phyloP scores from a whole-genome alignment of 1,284 basidiomycete species.

The Sphaerobolus stellatus region DNA sequence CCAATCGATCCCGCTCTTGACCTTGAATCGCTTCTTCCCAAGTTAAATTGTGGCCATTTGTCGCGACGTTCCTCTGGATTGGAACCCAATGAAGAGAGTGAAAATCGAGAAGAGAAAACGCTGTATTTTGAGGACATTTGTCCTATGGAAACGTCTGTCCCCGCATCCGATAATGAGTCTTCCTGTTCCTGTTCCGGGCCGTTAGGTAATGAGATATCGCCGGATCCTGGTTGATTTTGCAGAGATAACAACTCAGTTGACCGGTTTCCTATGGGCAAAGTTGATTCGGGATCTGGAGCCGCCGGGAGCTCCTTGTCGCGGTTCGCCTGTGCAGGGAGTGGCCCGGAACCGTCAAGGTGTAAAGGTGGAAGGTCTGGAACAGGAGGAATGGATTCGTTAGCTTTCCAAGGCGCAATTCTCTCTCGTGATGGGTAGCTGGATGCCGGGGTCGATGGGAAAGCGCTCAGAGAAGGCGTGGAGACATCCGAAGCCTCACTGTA shows the following conservation, averaged over 20 bases:
- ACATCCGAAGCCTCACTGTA: neutral
- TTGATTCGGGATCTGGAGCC: neutral
- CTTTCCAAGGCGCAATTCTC: neutral
- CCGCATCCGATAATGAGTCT: neutral
- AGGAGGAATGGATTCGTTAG: neutral
- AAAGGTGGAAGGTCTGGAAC: conserved; percentile 1
- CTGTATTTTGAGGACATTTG: conserved; percentile 1
- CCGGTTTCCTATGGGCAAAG: neutral
- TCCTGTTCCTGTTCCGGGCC: neutral
- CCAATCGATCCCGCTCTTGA: no score
- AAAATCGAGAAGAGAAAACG: conserved; percentile 2
- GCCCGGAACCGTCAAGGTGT: neutral
- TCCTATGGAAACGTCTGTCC: neutral
- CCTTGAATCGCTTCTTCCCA: no score
- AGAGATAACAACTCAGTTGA: neutral
- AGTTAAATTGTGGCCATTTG: no score
- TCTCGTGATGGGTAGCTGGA: neutral
- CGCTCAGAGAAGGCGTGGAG: conserved; percentile 9
- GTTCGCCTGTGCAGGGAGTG: neutral
- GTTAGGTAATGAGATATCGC: neutral
- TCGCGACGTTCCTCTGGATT: no score
- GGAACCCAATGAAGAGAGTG: neutral
- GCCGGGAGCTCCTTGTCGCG: neutral
- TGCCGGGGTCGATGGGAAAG: conserved; percentile 9
- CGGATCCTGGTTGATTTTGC: neutral